phyloP scores from a whole-genome alignment of 345 rosid species.

The Pistacia atlantica region DNA sequence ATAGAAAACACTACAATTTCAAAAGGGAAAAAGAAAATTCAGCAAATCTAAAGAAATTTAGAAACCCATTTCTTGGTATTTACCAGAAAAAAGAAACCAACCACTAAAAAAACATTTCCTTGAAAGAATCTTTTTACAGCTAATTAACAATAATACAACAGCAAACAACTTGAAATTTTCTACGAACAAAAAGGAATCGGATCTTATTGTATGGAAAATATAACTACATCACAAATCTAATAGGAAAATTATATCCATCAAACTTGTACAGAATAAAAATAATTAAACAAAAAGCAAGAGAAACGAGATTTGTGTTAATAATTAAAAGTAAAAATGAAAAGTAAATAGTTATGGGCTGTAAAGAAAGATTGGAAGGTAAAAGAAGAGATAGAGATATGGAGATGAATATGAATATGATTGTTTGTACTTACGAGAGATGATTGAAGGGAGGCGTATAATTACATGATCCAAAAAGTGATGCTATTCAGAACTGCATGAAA shows the following conservation, averaged over 20 bases:
- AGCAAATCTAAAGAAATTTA: too few relatives aligned
- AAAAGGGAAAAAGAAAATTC: too few relatives aligned
- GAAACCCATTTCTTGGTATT: too few relatives aligned
- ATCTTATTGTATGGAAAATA: too few relatives aligned
- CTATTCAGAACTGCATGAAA: background rate
- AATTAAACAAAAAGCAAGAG: background rate
- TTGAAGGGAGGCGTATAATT: background rate
- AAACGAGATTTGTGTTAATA: background rate
- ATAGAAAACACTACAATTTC: too few relatives aligned
- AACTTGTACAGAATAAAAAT: background rate
- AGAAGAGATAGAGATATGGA: background rate
- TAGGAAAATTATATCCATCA: background rate
- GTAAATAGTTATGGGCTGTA: background rate
- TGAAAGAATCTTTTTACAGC: too few relatives aligned
- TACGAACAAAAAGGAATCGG: background rate
- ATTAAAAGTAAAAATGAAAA: background rate
- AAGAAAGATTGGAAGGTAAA: background rate
- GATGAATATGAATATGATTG: background rate
- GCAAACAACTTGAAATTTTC: background rate
- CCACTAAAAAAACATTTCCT: too few relatives aligned
- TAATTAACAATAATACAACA: background rate
- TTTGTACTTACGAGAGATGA: constrained; percentile 18
- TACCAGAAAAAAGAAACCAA: too few relatives aligned
- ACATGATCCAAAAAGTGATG: constrained; percentile 3
- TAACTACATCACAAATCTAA: background rate